These are phyloP conservation scores for Phyllostachys edulis DNA, from an alignment of 176 grass and related monocot species.

Conservation along the genomic window DNA sequence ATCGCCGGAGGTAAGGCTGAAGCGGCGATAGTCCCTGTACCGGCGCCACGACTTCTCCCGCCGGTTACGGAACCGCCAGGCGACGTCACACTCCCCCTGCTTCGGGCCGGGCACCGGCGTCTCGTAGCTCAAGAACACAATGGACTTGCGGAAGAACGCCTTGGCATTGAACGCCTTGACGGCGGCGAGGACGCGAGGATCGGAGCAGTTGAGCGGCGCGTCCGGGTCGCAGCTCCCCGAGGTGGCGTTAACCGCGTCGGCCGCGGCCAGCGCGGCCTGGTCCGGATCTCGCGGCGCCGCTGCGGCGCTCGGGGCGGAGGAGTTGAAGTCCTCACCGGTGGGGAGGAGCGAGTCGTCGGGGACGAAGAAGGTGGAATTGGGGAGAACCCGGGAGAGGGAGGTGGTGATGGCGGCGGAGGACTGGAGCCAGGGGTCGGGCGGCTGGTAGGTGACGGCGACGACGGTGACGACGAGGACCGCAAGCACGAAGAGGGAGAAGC, in stretches of 20 bases:
- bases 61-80: conserved; percentile 86
- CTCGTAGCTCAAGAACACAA: conserved; percentile 86
- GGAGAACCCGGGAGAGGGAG: conserved; percentile 60
- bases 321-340: conserved; percentile 87
- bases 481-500: conserved; percentile 90
- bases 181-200: conserved; percentile 69
- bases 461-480: conserved; percentile 84
- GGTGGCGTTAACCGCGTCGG: neutral
- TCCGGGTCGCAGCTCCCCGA: conserved; percentile 46
- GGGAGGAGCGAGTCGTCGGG: conserved; percentile 85
- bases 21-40: conserved; percentile 85
- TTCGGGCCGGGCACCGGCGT: conserved; percentile 50
- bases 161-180: conserved; percentile 77
- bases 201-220: conserved; percentile 72
- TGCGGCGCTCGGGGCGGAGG: conserved; percentile 18
- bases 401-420: conserved; percentile 83
- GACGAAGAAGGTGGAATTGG: conserved; percentile 65
- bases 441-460: conserved; percentile 94
- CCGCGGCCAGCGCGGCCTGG: neutral
- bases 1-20: conserved; percentile 50
- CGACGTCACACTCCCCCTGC: conserved; percentile 63
- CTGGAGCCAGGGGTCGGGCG: conserved; percentile 89
- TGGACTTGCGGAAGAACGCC: conserved; percentile 62
- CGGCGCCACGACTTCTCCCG: conserved; percentile 87
- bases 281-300: neutral